Evolutionary conservation across 768 basidiomycete species (phyloP).

Genomic region (Amanita fuliginea): DNA sequence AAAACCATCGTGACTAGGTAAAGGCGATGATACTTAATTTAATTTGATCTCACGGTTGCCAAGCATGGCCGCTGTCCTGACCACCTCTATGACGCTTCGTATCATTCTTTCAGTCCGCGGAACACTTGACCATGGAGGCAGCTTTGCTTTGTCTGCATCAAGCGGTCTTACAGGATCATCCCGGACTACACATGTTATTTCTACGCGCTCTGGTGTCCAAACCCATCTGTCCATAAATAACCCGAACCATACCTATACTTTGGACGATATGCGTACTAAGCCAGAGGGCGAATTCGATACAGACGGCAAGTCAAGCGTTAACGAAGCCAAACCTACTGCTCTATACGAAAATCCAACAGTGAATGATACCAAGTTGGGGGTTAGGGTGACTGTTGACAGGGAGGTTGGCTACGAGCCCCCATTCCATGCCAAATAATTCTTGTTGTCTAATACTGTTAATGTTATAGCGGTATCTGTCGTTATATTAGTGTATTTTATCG

Average conservation of each 20-base stretch:
- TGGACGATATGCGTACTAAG: constrained; percentile 41
- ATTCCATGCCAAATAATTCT: constrained; percentile 1
- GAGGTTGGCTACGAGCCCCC: constrained; percentile 39
- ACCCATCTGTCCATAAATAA: constrained; percentile 25
- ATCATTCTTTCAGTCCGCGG: constrained; percentile 79
- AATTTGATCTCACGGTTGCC: neutral
- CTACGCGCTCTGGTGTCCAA: constrained; percentile 30
- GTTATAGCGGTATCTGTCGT: neutral
- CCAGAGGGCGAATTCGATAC: constrained; percentile 36
- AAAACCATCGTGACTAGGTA: constrained; percentile 70
- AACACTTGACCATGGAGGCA: constrained; percentile 59
- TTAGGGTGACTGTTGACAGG: constrained; percentile 47
- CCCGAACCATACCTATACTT: constrained; percentile 34
- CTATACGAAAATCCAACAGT: constrained; percentile 20
- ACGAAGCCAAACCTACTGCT: constrained; percentile 22
- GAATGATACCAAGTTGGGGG: constrained; percentile 23
- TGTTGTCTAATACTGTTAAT: neutral
- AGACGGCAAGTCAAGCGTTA: constrained; percentile 31
- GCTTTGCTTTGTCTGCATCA: constrained; percentile 47
- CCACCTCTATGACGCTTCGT: constrained; percentile 80
- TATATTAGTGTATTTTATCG: neutral
- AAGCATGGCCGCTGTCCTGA: constrained; percentile 76
- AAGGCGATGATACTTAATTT: neutral
- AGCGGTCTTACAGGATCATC: constrained; percentile 29
- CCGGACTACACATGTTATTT: constrained; percentile 41